These are phyloP conservation scores for Stephania yunnanensis DNA, from an alignment of 164 flowering plant species.

Conservation along the genomic window DNA sequence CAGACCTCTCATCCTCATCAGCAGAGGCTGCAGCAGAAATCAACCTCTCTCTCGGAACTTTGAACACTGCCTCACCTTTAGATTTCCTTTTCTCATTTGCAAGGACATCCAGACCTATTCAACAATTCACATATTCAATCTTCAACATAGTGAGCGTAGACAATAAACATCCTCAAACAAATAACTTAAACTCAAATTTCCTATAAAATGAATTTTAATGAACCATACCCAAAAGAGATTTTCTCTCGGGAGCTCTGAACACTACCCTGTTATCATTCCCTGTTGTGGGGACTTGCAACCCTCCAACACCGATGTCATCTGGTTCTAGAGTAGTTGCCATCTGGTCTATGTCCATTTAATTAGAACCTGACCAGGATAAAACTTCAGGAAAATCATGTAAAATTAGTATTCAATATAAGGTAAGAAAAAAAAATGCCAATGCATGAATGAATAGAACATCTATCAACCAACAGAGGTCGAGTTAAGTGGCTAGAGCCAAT, in stretches of 20 bases:
- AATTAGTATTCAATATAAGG: too few species aligned
- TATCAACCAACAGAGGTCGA: too few species aligned
- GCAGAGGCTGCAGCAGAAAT: constrained; percentile 43
- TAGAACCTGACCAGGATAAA: too few species aligned
- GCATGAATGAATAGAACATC: too few species aligned
- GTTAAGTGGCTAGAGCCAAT: too few species aligned
- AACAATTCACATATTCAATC: constrained; percentile 5
- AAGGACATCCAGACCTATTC: constrained; percentile 59
- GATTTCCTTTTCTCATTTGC: constrained; percentile 60
- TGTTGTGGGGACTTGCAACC: constrained; percentile 58
- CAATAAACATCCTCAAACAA: background rate
- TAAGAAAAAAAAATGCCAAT: too few species aligned
- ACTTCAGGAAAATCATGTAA: too few species aligned
- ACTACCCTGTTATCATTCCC: constrained; percentile 34
- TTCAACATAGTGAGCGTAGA: too few species aligned
- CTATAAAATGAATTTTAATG: background rate
- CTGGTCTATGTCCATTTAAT: constrained; percentile 24
- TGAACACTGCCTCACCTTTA: constrained; percentile 47
- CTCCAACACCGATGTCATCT: constrained; percentile 43
- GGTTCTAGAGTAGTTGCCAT: constrained; percentile 45
- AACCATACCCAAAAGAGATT: constrained; percentile 58
- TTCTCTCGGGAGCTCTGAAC: constrained; percentile 50
- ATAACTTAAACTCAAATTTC: background rate
- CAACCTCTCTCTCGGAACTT: constrained; percentile 56
- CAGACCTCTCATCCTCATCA: constrained; percentile 55